Evolutionary conservation across 2,329 filamentous ascomycete species (phyloP), one percentile per base, ranked within the genome.

Genomic region (Fusarium begoniae): DNA sequence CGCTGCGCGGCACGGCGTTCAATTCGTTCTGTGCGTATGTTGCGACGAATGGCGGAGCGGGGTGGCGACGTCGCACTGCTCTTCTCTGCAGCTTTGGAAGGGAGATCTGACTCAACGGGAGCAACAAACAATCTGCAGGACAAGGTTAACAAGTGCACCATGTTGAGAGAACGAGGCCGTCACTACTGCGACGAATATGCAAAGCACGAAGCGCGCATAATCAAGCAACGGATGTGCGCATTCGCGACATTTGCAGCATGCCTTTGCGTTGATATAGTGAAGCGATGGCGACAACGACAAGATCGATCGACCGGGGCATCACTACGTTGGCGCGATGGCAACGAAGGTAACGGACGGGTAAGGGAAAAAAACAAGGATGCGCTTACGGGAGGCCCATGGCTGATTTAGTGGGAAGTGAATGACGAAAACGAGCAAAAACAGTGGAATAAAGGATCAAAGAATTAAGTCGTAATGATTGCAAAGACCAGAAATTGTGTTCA

Each of bases 341-440:
- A 71, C 41, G 44, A 68, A 55, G 65, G 48, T 57, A 59, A 28
- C 53, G 48, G 53, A 63, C 57, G 66, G 53, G 41, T 50, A 40
- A 13, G 47, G 22, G 12, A 37, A 56, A 66, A 66, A 75, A 75
- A 65, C 70, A 61, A 71, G 63, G 73, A 64, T 70, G 69, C 66
- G 85, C 85, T 85, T 84, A 87, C 85, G 85, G 85, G 57, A 86
- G 85, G 78, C 85, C 85, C 85, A 87, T 87, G 57, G 50, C 77
- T 75, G 63, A 47, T 58, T 40, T 54, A 43, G 43, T 59, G 30
- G 26, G 30, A 70, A 72, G 70, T 63, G 70, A 73, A 55, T 60
- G 69, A 70, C 60, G 26, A 62, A 58, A 60, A 45, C 18, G 58
- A 70, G 37, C 24, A 41, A 56, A 61, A 67, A 64, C n/a, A 58